Conservation (phyloP, 2,329 filamentous ascomycete genomes). For the Phoma sp. region DNA sequence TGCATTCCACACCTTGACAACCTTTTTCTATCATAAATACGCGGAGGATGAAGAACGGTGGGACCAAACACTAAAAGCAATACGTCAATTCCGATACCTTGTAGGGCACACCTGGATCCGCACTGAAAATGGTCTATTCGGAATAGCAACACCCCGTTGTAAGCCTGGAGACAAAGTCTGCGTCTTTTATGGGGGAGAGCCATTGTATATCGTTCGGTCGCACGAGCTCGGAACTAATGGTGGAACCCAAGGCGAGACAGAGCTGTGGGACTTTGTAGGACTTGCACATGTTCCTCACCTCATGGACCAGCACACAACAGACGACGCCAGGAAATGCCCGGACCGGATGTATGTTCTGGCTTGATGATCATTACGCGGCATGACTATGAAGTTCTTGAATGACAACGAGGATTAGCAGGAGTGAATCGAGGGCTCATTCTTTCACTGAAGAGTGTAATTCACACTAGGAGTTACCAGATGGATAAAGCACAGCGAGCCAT, state of each 20-base stretch:
- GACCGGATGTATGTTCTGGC: background rate
- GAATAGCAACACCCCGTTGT: conserved; percentile 3
- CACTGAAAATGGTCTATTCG: conserved; percentile 1
- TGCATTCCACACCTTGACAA: background rate
- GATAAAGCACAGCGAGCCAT: background rate
- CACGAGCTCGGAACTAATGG: background rate
- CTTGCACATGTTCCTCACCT: conserved; percentile 3
- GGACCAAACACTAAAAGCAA: too few relatives aligned
- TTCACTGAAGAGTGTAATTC: too few relatives aligned
- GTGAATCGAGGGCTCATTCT: too few relatives aligned
- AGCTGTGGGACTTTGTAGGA: background rate
- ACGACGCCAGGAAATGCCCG: conserved; percentile 7
- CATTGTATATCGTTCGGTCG: background rate
- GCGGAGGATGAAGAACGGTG: too few relatives aligned
- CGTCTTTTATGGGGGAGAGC: conserved; percentile 1
- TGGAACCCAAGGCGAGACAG: too few relatives aligned
- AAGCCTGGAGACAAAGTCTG: conserved; percentile 5
- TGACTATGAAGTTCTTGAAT: background rate
- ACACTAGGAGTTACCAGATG: background rate
- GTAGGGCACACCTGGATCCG: background rate
- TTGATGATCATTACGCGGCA: background rate
- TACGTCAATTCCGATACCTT: background rate
- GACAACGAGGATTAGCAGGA: background rate
- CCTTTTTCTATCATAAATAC: too few relatives aligned
- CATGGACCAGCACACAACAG: conserved; percentile 8